A percentile compares a stretch with the other conserved stretches of the same genome.
Evolutionary conservation across 2,329 filamentous ascomycete species (phyloP).

Genomic region (Fragosphaeria purpurea): DNA sequence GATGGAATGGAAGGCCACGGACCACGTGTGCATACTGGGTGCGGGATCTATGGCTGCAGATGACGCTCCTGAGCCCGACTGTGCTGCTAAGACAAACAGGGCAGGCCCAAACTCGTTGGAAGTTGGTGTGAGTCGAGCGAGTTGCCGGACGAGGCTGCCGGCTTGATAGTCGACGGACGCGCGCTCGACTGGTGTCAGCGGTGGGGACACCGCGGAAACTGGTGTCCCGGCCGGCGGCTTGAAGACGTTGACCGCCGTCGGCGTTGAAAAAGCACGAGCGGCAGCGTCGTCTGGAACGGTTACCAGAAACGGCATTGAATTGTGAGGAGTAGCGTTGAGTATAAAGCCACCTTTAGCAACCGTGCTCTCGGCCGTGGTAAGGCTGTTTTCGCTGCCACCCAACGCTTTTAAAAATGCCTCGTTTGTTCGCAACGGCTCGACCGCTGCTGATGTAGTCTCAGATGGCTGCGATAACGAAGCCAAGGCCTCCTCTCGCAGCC

Average conservation of each 20-base stretch:
- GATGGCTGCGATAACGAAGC: not conserved
- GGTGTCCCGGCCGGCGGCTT: slow-evolving; percentile 26
- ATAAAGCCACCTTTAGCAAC: no score
- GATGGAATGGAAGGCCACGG: slow-evolving; percentile 44
- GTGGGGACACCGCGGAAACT: slow-evolving; percentile 25
- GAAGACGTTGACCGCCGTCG: slow-evolving; percentile 30
- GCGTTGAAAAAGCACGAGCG: no score
- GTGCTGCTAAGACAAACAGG: slow-evolving; percentile 23
- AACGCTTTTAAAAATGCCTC: no score
- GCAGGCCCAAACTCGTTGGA: slow-evolving; percentile 39
- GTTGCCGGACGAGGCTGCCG: slow-evolving; percentile 33
- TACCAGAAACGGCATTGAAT: no score
- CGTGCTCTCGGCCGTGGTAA: no score
- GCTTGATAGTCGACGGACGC: slow-evolving; percentile 34
- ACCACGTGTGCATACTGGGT: slow-evolving; percentile 34
- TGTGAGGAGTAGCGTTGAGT: no score
- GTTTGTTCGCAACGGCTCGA: no score
- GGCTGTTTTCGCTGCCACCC: no score
- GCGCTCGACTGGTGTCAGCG: slow-evolving; percentile 26
- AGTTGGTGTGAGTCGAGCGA: slow-evolving; percentile 35
- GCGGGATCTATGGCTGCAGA: not conserved
- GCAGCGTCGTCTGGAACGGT: no score
- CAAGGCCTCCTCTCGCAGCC: slow-evolving; percentile 24
- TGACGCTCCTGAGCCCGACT: not conserved
- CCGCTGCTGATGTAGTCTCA: no score